A percentile compares a stretch with the other conserved stretches of the same genome.
Evolutionary conservation across 2,329 filamentous ascomycete genomes (phyloP).

Genomic region (Pestalotiopsis sp.): DNA sequence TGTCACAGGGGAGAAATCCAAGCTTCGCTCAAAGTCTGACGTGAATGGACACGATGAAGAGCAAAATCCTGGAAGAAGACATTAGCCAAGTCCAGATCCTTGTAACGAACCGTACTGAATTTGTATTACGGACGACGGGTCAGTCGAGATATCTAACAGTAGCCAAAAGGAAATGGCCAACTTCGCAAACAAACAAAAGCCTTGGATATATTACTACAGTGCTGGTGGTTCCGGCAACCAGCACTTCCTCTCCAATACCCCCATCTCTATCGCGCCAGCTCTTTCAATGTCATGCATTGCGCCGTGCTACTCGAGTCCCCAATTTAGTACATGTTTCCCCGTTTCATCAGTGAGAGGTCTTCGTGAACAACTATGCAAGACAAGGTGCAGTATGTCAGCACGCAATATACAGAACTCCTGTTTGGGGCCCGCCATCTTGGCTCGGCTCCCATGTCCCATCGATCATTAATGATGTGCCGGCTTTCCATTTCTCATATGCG

Average conservation of each 20-base stretch:
- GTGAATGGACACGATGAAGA: no score
- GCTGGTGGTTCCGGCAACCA: background rate
- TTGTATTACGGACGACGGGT: no score
- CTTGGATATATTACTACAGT: conserved; percentile 7
- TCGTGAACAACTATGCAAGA: conserved; percentile 9
- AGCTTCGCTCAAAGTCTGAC: no score
- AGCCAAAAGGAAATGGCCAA: background rate
- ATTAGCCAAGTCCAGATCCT: no score
- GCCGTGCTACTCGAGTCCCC: background rate
- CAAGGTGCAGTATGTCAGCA: conserved; percentile 1
- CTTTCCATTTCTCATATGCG: conserved; percentile 10
- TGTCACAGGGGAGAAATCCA: no score
- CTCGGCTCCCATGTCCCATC: conserved; percentile 5
- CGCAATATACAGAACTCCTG: conserved; percentile 14
- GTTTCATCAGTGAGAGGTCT: background rate
- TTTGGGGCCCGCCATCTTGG: background rate
- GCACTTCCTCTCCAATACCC: background rate
- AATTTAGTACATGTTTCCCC: background rate
- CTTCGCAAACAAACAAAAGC: background rate
- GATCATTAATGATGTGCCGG: conserved; percentile 10
- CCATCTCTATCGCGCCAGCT: background rate
- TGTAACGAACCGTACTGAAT: no score
- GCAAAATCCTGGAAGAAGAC: no score
- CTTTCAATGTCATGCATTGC: conserved; percentile 1
- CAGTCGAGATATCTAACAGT: no score